A percentile compares a stretch with the other conserved stretches of the same genome.
These are phyloP conservation scores for Cytospora piceae DNA, from an alignment of 2,329 filamentous ascomycete genomes.

Conservation along the genomic window DNA sequence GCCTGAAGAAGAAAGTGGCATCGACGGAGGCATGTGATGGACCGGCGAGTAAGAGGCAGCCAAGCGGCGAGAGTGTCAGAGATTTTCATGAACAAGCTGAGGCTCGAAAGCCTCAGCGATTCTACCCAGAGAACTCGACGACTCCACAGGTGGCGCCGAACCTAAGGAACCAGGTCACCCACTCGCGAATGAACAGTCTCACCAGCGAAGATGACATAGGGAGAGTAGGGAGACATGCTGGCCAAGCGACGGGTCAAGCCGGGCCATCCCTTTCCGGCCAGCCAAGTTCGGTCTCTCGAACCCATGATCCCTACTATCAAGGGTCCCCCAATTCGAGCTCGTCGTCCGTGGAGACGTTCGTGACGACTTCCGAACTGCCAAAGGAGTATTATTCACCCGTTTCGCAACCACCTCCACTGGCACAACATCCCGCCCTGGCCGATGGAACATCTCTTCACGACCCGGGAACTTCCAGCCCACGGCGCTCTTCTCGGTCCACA, in stretches of 20 bases:
- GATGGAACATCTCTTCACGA: background rate
- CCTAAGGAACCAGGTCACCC: slow-evolving; percentile 1
- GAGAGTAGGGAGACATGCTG: background rate
- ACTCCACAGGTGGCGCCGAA: slow-evolving; percentile 1
- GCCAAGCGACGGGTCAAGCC: background rate
- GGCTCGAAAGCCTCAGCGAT: slow-evolving; percentile 26
- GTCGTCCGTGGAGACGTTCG: slow-evolving; percentile 23
- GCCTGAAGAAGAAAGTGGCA: slow-evolving; percentile 24
- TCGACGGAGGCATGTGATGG: slow-evolving; percentile 19
- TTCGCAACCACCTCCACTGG: slow-evolving; percentile 10
- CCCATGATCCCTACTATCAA: background rate
- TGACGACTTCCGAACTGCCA: slow-evolving; percentile 22
- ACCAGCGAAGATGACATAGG: slow-evolving; percentile 6
- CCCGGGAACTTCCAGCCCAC: slow-evolving; percentile 1
- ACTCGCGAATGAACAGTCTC: slow-evolving; percentile 17
- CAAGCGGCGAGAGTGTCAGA: slow-evolving; percentile 12
- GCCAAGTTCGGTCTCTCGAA: background rate
- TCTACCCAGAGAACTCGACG: slow-evolving; percentile 16
- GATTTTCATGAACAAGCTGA: slow-evolving; percentile 23
- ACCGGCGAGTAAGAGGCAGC: background rate
- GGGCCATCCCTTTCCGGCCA: background rate
- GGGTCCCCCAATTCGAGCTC: slow-evolving; percentile 5
- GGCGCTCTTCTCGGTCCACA: slow-evolving; percentile 19
- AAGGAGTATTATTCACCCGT: background rate
- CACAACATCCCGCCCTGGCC: slow-evolving; percentile 13